Evolutionary conservation across 2,329 filamentous ascomycete species (phyloP).

Genomic region (Verticillium dahliae): DNA sequence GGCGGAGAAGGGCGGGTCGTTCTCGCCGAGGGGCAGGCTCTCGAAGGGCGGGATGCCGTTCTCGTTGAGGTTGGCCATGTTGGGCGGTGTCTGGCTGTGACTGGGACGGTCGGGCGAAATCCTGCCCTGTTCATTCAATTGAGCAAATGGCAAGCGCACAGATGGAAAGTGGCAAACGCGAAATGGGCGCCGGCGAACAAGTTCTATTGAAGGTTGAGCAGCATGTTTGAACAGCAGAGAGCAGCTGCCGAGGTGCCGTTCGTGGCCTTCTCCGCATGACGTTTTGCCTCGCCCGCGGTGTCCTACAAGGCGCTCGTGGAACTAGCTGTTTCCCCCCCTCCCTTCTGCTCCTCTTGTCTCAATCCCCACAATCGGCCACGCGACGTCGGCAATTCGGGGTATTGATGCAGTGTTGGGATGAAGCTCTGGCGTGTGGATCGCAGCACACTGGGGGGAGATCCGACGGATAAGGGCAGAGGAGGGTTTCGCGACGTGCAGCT

Average conservation of each 20-base stretch:
- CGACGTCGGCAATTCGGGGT: not conserved
- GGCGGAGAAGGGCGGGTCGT: constrained; percentile 35
- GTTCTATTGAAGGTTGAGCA: not conserved
- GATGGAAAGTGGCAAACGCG: not conserved
- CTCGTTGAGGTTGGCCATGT: constrained; percentile 19
- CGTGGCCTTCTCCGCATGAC: not conserved
- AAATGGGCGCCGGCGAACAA: not conserved
- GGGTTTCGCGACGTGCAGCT: not conserved
- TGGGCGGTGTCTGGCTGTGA: not conserved
- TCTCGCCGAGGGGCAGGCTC: constrained; percentile 37
- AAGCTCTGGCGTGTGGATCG: not conserved
- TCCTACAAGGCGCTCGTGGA: not conserved
- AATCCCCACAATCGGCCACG: not conserved
- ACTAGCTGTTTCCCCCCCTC: not conserved
- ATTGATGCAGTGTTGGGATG: not conserved
- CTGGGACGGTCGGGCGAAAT: no score
- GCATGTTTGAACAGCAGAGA: not conserved
- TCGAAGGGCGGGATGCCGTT: constrained; percentile 40
- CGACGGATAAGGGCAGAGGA: not conserved
- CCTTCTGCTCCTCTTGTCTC: not conserved
- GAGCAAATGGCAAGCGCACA: not conserved
- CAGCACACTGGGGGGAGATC: not conserved
- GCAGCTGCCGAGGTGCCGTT: not conserved
- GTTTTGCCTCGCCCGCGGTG: not conserved
- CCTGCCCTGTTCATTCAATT: no score